Evolutionary conservation across 2,329 filamentous ascomycete species (phyloP).

Genomic region (Dryadomyces quercivorus): DNA sequence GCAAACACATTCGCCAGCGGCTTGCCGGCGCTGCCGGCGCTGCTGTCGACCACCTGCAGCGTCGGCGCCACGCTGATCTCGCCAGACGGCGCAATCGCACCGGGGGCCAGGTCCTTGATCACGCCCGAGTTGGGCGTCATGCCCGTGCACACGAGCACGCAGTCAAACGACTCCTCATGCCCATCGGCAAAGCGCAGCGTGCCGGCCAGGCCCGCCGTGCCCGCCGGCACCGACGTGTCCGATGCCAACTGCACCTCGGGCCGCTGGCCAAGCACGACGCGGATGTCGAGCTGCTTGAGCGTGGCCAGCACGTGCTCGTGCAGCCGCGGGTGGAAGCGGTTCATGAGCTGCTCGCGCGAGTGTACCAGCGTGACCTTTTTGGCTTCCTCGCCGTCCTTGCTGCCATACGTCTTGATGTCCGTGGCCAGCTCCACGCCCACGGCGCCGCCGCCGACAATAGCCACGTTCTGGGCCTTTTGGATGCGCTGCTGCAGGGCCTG

Average conservation of each 20-base stretch:
- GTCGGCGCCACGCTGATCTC: constrained; percentile 42
- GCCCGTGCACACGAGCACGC: constrained; percentile 46
- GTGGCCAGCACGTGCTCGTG: constrained; percentile 22
- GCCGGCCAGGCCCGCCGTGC: constrained; percentile 23
- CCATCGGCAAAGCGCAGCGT: constrained; percentile 27
- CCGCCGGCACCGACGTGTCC: constrained; percentile 1
- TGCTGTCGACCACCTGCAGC: constrained; percentile 39
- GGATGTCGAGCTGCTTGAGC: constrained; percentile 32
- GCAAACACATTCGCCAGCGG: constrained; percentile 41
- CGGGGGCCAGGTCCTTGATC: constrained; percentile 28
- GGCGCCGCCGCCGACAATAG: constrained; percentile 46
- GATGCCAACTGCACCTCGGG: constrained; percentile 26
- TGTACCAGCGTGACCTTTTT: constrained; percentile 47
- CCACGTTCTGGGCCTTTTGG: constrained; percentile 26
- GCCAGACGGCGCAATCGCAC: constrained; percentile 31
- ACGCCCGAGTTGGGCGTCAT: constrained; percentile 44
- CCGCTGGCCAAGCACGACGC: constrained; percentile 39
- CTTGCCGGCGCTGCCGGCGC: background rate
- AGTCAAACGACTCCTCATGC: constrained; percentile 25
- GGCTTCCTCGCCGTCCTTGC: constrained; percentile 31
- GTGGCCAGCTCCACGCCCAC: constrained; percentile 50
- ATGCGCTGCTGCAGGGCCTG: constrained; percentile 33
- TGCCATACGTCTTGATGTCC: constrained; percentile 33
- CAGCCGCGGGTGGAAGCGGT: constrained; percentile 24
- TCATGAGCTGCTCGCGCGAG: constrained; percentile 35